Percentiles rank a stretch among this genome's conserved stretches.
Evolutionary conservation across 306 rosid genomes (phyloP).

Genomic region (Acmispon strigosus): DNA sequence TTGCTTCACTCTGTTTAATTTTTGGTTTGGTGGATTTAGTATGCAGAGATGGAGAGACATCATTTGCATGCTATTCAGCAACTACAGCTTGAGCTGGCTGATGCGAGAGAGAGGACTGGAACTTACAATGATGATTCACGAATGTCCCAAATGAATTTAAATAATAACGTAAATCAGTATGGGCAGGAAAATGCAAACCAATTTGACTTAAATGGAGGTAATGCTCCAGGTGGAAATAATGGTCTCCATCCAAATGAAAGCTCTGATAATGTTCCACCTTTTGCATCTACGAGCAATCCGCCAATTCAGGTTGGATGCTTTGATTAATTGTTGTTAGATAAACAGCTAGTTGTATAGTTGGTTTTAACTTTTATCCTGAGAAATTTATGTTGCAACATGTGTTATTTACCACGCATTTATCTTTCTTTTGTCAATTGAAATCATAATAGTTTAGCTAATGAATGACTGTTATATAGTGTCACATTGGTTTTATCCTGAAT

Average conservation of each 20-base stretch:
- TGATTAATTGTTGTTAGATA: not conserved
- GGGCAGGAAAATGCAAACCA: slow-evolving; percentile 68
- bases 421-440: not conserved
- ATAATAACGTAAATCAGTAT: slow-evolving; percentile 53
- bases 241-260: slow-evolving; percentile 58
- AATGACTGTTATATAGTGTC: not conserved
- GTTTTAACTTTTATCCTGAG: not conserved
- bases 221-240: slow-evolving; percentile 53
- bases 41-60: slow-evolving; percentile 87
- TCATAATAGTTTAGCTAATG: not conserved
- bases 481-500: not conserved
- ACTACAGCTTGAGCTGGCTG: slow-evolving; percentile 86
- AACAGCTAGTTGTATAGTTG: not conserved
- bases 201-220: slow-evolving; percentile 52
- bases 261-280: slow-evolving; percentile 53
- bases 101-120: slow-evolving; percentile 79
- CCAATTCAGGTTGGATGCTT: slow-evolving; percentile 53
- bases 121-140: slow-evolving; percentile 56
- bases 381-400: not conserved
- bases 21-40: slow-evolving; percentile 45
- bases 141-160: slow-evolving; percentile 47
- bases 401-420: not conserved
- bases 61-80: slow-evolving; percentile 83
- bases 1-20: not conserved
- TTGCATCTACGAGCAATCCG: slow-evolving; percentile 52